Evolutionary conservation across 768 basidiomycete species (phyloP).

Genomic region (Naematelia encephala): DNA sequence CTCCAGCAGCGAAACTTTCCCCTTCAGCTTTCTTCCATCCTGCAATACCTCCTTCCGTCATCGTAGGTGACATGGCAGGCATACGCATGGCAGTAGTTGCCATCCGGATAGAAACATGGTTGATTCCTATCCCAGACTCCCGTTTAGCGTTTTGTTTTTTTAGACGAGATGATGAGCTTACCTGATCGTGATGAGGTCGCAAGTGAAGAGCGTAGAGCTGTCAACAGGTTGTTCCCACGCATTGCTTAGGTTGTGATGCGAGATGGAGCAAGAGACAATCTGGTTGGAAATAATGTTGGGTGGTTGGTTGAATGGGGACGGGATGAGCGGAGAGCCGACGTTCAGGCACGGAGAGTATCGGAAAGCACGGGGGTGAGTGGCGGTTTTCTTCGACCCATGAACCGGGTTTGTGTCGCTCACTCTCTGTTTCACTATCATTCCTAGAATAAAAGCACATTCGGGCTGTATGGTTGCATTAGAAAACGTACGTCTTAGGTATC

Average conservation of each 20-base stretch:
- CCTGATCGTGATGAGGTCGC: background rate
- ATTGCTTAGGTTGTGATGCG: background rate
- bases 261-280: background rate
- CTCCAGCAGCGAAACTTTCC: constrained; percentile 72
- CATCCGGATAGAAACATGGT: constrained; percentile 2
- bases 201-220: background rate
- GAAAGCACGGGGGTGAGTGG: background rate
- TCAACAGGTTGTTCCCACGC: background rate
- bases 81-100: constrained; percentile 76
- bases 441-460: too few species aligned
- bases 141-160: too few species aligned
- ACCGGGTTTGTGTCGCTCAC: too few species aligned
- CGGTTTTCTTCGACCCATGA: background rate
- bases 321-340: background rate
- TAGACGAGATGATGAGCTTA: background rate
- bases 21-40: constrained; percentile 87
- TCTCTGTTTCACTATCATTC: too few species aligned
- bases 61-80: constrained; percentile 97
- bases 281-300: background rate
- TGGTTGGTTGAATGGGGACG: background rate
- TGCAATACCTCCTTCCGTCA: constrained; percentile 90
- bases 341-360: background rate
- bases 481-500: too few species aligned
- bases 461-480: too few species aligned
- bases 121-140: too few species aligned